A percentile compares a stretch with the other conserved stretches of the same genome.
Conservation (phyloP, 2,329 filamentous ascomycete genomes). For the Fusarium sp. region DNA sequence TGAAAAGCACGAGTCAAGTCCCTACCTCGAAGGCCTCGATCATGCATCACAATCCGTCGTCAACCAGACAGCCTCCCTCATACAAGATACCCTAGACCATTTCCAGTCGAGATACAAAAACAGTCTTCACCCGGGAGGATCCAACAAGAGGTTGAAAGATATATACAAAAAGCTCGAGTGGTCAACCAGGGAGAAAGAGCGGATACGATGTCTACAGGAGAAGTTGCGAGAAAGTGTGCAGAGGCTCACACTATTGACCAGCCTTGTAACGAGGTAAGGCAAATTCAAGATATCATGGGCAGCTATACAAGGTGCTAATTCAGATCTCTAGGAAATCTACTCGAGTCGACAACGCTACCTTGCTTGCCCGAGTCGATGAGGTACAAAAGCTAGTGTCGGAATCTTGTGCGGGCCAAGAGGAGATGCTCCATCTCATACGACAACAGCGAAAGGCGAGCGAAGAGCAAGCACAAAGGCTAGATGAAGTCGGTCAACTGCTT, state of each 20-base stretch:
- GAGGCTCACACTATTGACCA: not conserved
- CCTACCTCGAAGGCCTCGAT: not conserved
- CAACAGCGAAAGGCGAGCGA: not conserved
- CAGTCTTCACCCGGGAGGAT: not conserved
- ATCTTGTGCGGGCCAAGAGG: not conserved
- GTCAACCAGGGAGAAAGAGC: not conserved
- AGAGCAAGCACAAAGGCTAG: not conserved
- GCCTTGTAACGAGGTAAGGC: not conserved
- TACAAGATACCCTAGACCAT: not conserved
- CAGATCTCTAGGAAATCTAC: not conserved
- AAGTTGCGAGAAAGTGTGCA: not conserved
- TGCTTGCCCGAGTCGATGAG: not conserved
- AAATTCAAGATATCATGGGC: not conserved
- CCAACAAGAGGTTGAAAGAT: not conserved
- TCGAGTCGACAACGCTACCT: not conserved
- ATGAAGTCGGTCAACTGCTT: not conserved
- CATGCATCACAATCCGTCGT: not conserved
- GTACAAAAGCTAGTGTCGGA: not conserved
- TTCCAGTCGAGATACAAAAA: not conserved
- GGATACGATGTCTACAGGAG: not conserved
- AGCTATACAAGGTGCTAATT: not conserved
- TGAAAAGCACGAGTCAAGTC: not conserved
- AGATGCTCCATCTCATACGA: not conserved
- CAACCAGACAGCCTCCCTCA: not conserved
- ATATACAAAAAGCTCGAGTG: not conserved